Percentiles rank a stretch among this genome's conserved stretches.
phyloP scores from a whole-genome alignment of 306 rosid genomes.

The Medicago lupulina region DNA sequence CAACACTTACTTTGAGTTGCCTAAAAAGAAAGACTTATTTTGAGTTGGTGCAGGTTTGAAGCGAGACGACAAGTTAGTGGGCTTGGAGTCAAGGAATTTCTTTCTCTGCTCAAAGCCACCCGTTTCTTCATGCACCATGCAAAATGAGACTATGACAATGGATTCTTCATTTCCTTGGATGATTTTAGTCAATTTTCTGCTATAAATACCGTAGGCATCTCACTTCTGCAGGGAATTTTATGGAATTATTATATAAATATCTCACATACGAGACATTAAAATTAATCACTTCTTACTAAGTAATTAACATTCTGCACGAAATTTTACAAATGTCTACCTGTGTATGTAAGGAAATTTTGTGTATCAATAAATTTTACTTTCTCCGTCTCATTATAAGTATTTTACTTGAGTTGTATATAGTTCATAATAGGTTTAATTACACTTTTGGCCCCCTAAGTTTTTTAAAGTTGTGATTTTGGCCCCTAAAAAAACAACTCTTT shows the following conservation, averaged over 20 bases:
- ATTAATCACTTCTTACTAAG: background rate
- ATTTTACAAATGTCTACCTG: background rate
- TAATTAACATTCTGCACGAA: background rate
- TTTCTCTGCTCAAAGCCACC: constrained; percentile 55
- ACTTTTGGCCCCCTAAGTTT: no score
- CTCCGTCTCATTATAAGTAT: no score
- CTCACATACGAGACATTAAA: no score
- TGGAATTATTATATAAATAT: background rate
- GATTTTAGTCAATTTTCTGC: constrained; percentile 43
- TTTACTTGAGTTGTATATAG: no score
- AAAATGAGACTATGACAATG: constrained; percentile 20
- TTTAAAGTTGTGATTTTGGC: no score
- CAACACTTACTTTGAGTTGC: no score
- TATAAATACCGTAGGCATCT: constrained; percentile 1
- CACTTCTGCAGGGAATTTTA: no score
- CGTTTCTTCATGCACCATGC: background rate
- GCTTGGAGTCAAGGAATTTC: constrained; percentile 67
- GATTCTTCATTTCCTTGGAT: constrained; percentile 44
- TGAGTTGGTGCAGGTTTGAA: constrained; percentile 59
- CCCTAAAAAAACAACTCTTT: no score
- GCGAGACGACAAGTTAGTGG: constrained; percentile 49
- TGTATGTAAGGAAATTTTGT: background rate
- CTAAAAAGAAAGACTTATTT: background rate
- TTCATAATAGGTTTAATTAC: no score
- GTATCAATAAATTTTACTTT: background rate